Conservation (phyloP, 345 rosid genomes). For the Rhodamnia rubescens region DNA sequence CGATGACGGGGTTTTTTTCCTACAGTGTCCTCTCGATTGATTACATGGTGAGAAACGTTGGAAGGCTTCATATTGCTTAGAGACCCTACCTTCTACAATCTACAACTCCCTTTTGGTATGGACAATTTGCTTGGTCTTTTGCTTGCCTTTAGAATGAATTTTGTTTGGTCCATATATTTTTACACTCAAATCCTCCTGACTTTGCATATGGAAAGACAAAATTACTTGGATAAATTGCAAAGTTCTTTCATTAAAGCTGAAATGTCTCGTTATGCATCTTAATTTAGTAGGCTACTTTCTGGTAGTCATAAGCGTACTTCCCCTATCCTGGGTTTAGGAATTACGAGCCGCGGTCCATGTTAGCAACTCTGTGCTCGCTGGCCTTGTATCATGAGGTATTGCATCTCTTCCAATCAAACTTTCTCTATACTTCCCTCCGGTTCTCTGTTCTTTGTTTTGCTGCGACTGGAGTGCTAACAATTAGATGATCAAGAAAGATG, state of each 20-base stretch:
- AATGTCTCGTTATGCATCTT: slow-evolving; percentile 31
- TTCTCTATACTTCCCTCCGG: slow-evolving; percentile 8
- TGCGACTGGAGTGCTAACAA: slow-evolving; percentile 19
- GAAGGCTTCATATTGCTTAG: slow-evolving; percentile 83
- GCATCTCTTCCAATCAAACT: slow-evolving; percentile 39
- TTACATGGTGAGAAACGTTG: slow-evolving; percentile 63
- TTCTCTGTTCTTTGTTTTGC: slow-evolving; percentile 10
- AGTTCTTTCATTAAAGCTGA: slow-evolving; percentile 9
- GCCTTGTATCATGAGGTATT: slow-evolving; percentile 78
- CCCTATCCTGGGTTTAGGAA: slow-evolving; percentile 70
- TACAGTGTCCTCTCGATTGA: slow-evolving; percentile 74
- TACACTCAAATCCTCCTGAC: slow-evolving; percentile 1
- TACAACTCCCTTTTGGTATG: slow-evolving; percentile 89
- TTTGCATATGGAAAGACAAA: slow-evolving; percentile 3
- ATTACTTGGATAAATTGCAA: background rate
- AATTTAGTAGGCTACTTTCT: slow-evolving; percentile 43
- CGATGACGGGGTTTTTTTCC: slow-evolving; percentile 93
- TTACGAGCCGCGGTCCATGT: slow-evolving; percentile 69
- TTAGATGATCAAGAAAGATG: slow-evolving; percentile 21
- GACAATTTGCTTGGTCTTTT: slow-evolving; percentile 45
- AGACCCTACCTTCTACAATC: slow-evolving; percentile 33
- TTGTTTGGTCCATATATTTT: background rate
- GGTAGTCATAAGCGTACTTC: slow-evolving; percentile 63
- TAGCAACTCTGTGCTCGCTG: slow-evolving; percentile 75
- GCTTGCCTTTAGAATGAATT: slow-evolving; percentile 6